These are phyloP conservation scores for Fomitopsis betulina DNA, from an alignment of 1,284 basidiomycete species.

Conservation along the genomic window DNA sequence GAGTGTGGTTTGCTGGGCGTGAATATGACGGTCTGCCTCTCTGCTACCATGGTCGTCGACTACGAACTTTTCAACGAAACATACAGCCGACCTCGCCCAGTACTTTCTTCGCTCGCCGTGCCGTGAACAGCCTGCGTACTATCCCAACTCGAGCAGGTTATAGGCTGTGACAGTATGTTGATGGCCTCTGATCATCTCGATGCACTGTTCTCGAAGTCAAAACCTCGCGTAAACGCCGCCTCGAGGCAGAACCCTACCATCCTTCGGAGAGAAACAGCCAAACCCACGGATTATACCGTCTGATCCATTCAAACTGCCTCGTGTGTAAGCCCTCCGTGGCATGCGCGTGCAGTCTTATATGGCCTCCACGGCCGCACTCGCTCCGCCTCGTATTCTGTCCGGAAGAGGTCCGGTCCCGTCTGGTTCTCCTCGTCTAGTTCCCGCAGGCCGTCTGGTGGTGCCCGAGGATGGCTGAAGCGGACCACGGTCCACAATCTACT, in stretches of 20 bases:
- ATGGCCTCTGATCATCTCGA: slow-evolving; percentile 5
- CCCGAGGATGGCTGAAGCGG: slow-evolving; percentile 14
- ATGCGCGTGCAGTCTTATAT: slow-evolving; percentile 5
- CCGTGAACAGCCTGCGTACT: slow-evolving; percentile 12
- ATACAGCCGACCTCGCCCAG: neutral
- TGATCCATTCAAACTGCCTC: slow-evolving; percentile 9
- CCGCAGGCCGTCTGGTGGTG: neutral
- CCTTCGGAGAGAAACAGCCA: slow-evolving; percentile 10
- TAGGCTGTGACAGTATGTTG: slow-evolving; percentile 12
- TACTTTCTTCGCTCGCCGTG: neutral
- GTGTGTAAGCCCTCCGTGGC: slow-evolving; percentile 6
- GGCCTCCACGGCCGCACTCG: slow-evolving; percentile 1
- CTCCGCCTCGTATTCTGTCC: slow-evolving; percentile 1
- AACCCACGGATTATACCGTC: slow-evolving; percentile 1
- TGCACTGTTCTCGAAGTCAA: slow-evolving; percentile 6
- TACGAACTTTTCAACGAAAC: neutral
- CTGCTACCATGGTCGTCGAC: too few relatives aligned
- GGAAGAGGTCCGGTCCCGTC: slow-evolving; percentile 1
- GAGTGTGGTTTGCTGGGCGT: neutral
- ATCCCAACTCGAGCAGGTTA: slow-evolving; percentile 9
- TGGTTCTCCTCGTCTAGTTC: slow-evolving; percentile 1
- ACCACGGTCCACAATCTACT: slow-evolving; percentile 10
- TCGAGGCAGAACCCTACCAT: slow-evolving; percentile 16
- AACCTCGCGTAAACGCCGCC: slow-evolving; percentile 15
- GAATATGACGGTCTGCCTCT: neutral